Base-by-base conservation (phyloP, 768 basidiomycete species). In the Mycena vulgaris region DNA sequence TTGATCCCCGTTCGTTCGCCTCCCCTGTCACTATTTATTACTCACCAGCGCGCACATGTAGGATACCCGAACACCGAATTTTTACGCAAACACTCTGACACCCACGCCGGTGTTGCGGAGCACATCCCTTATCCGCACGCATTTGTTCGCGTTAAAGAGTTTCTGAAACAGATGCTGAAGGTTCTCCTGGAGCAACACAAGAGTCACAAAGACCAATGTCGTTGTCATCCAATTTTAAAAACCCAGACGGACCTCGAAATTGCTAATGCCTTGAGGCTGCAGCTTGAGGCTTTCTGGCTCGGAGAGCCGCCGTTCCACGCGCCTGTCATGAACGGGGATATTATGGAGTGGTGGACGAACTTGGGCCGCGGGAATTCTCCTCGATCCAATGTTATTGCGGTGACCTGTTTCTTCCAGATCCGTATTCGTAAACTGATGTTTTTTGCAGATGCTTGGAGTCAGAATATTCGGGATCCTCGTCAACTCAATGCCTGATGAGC, bases 401-500 rank as follows among this genome's bases (percentile, higher is more conserved):
- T 79, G 66, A 63, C 70, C 64, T 23, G 17, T 47, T 21, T 48
- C 19, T 73, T 45, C 28, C 28, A 51, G 57, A 19, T 53, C 53
- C 40, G 58, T 35, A 27, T 17, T 60, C 48, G 28, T 17, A 39
- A 37, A 21, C 37, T 52, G 17, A 57, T 63, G 28, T 47, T 55
- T 47, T 55, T 52, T 30, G 1, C 45, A 78, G 75, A 57, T 63
- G 45, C 66, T 77, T 21, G 76, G 74, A 52, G 63, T 77, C n/a
- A 76, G 76, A 62, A 69, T 80, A n/a, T 78, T 77, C 60, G 64
- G 77, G 0, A 73, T 79, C 35, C 63, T 75, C 16, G 78, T 75
- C n/a, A 80, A 80, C 63, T 81, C 79, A 0, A 81, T 81, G 79
- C 66, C 78, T 8, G 80, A 80, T 51, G 80, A 81, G 63, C 71